phyloP scores from a whole-genome alignment of 805 yeast species.

The Saccharomycopsis sp. region DNA sequence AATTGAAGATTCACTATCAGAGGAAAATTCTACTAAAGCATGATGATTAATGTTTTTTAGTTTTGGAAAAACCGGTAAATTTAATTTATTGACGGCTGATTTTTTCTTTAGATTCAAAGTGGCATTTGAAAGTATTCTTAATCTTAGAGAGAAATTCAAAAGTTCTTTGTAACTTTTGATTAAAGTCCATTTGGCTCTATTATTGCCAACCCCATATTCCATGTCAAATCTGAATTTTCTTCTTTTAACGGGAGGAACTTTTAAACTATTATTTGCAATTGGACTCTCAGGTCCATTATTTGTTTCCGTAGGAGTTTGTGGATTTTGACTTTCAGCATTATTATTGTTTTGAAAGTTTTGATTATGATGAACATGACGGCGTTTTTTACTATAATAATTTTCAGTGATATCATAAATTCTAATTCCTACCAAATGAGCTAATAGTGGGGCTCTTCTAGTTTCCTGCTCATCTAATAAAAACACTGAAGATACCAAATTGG shows the following conservation, averaged over 20 bases:
- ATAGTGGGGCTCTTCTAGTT: slow-evolving; percentile 68
- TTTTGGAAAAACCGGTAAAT: slow-evolving; percentile 16
- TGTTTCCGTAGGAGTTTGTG: background rate
- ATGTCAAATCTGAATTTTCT: slow-evolving; percentile 54
- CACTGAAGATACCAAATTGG: slow-evolving; percentile 62
- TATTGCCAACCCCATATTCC: slow-evolving; percentile 83
- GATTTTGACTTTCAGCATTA: background rate
- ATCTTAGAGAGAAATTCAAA: slow-evolving; percentile 24
- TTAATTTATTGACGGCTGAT: background rate
- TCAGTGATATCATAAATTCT: slow-evolving; percentile 43
- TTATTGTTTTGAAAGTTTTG: background rate
- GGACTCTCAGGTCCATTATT: background rate
- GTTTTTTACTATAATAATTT: slow-evolving; percentile 2
- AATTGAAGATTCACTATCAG: slow-evolving; percentile 4
- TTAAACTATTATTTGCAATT: background rate
- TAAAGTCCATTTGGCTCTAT: slow-evolving; percentile 71
- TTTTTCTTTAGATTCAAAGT: slow-evolving; percentile 9
- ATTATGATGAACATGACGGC: slow-evolving; percentile 1
- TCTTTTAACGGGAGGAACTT: slow-evolving; percentile 15
- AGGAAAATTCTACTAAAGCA: background rate
- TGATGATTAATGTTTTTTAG: slow-evolving; percentile 1
- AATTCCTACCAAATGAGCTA: slow-evolving; percentile 63
- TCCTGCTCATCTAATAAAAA: slow-evolving; percentile 71
- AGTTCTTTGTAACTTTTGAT: slow-evolving; percentile 65
- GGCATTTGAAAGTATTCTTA: slow-evolving; percentile 6